phyloP scores from a whole-genome alignment of 1,284 basidiomycete genomes.

The Heliocybe sulcata region DNA sequence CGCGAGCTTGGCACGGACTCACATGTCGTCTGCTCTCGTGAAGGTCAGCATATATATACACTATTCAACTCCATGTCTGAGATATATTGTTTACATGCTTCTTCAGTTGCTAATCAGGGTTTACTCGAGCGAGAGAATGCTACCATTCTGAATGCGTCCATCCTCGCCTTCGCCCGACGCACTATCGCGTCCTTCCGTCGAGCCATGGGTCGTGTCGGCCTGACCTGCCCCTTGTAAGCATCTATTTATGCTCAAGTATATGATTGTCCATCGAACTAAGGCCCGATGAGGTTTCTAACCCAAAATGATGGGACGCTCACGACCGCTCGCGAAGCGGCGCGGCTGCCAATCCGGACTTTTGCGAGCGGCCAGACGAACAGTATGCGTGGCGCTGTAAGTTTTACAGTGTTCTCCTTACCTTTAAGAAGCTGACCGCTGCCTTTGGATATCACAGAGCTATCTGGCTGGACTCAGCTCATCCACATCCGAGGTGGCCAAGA shows the following conservation, averaged over 20 bases:
- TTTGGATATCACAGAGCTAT: not conserved
- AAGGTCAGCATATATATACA: slow-evolving; percentile 10
- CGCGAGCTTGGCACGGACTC: slow-evolving; percentile 26
- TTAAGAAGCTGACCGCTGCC: not conserved
- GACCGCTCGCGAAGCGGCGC: slow-evolving; percentile 26
- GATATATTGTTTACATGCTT: not conserved
- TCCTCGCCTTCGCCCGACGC: slow-evolving; percentile 40
- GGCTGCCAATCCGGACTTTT: slow-evolving; percentile 55
- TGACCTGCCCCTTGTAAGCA: slow-evolving; percentile 45
- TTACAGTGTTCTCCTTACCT: slow-evolving; percentile 12
- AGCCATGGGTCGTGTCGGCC: slow-evolving; percentile 35
- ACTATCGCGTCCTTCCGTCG: slow-evolving; percentile 45
- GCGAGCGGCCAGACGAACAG: slow-evolving; percentile 55
- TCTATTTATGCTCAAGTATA: slow-evolving; percentile 52
- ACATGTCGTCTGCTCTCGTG: slow-evolving; percentile 33
- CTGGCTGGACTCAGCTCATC: slow-evolving; percentile 30
- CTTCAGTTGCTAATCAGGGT: slow-evolving; percentile 42
- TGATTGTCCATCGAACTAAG: slow-evolving; percentile 17
- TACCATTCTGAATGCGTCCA: slow-evolving; percentile 52
- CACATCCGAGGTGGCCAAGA: slow-evolving; percentile 12
- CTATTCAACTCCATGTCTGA: not conserved
- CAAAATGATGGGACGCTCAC: not conserved
- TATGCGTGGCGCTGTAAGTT: slow-evolving; percentile 52
- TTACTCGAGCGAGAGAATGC: slow-evolving; percentile 59
- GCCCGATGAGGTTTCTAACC: not conserved